These are phyloP conservation scores for Hygrophorus pudorinus DNA, from an alignment of 768 basidiomycete species.

Conservation along the genomic window DNA sequence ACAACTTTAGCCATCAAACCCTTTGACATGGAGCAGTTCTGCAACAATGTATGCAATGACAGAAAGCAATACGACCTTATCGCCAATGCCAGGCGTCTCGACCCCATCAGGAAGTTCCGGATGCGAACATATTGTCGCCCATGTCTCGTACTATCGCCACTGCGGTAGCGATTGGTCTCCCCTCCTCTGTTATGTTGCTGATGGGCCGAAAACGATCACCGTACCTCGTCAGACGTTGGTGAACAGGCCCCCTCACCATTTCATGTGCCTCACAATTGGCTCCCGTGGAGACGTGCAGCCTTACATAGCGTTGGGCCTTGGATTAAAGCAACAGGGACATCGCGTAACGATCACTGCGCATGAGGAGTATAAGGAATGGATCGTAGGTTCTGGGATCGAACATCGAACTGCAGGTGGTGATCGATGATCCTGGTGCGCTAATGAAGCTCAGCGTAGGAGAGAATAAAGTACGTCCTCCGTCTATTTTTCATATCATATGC, in stretches of 20 bases:
- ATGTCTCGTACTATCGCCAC: slow-evolving; percentile 30
- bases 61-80: too few relatives aligned
- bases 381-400: slow-evolving; percentile 46
- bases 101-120: slow-evolving; percentile 1
- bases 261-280: slow-evolving; percentile 56
- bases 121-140: slow-evolving; percentile 31
- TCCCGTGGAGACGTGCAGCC: too few relatives aligned
- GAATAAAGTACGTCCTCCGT: slow-evolving; percentile 24
- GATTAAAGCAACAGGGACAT: slow-evolving; percentile 38
- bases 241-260: slow-evolving; percentile 32
- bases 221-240: slow-evolving; percentile 27
- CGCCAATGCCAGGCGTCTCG: slow-evolving; percentile 5
- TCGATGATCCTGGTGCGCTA: slow-evolving; percentile 55
- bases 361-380: slow-evolving; percentile 44
- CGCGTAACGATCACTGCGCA: slow-evolving; percentile 50
- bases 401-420: slow-evolving; percentile 59
- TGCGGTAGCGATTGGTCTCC: slow-evolving; percentile 18
- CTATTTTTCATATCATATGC: too few relatives aligned
- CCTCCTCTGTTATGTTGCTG: slow-evolving; percentile 17
- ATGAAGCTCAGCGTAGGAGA: too few relatives aligned
- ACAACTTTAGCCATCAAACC: too few relatives aligned
- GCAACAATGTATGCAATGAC: too few relatives aligned
- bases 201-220: slow-evolving; percentile 43
- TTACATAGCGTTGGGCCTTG: slow-evolving; percentile 45
- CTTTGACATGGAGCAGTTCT: too few relatives aligned